Conservation (phyloP, 768 basidiomycete genomes). For the Antrodiella citrinella region DNA sequence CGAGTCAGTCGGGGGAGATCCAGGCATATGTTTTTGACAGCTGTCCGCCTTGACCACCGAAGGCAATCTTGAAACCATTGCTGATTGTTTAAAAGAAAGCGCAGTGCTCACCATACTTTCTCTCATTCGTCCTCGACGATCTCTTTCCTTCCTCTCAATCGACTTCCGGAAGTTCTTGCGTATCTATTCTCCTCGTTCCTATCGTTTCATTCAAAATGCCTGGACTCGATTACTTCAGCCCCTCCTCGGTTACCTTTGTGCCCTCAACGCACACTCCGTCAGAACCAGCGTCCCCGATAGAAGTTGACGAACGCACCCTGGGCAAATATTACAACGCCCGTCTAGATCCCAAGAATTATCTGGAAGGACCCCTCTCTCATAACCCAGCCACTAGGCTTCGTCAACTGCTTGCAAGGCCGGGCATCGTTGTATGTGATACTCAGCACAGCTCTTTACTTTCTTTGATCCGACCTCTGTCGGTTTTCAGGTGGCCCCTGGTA, state of each 20-base stretch:
- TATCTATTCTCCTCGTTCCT: too few relatives aligned
- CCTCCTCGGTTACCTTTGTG: conserved; percentile 10
- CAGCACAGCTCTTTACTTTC: not conserved
- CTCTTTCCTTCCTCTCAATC: not conserved
- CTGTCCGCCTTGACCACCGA: too few relatives aligned
- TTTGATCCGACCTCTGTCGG: not conserved
- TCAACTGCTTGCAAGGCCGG: conserved; percentile 46
- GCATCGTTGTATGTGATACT: conserved; percentile 53
- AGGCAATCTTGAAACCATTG: not conserved
- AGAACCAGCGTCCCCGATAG: not conserved
- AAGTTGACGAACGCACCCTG: not conserved
- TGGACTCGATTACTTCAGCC: conserved; percentile 20
- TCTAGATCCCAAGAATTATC: conserved; percentile 58
- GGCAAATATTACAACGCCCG: conserved; percentile 57
- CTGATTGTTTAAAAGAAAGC: not conserved
- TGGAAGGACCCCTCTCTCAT: conserved; percentile 59
- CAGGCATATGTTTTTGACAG: not conserved
- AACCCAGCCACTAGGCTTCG: conserved; percentile 68
- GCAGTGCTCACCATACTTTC: not conserved
- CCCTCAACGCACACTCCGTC: not conserved
- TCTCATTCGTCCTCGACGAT: conserved; percentile 1
- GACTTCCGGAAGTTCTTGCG: too few relatives aligned
- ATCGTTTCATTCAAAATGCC: too few relatives aligned
- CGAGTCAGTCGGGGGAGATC: not conserved
- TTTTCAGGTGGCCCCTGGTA: conserved; percentile 61